Percentiles rank a stretch among this genome's conserved stretches.
Evolutionary conservation across 768 basidiomycete genomes (phyloP).

Genomic region (Kwoniella newhampshirensis): DNA sequence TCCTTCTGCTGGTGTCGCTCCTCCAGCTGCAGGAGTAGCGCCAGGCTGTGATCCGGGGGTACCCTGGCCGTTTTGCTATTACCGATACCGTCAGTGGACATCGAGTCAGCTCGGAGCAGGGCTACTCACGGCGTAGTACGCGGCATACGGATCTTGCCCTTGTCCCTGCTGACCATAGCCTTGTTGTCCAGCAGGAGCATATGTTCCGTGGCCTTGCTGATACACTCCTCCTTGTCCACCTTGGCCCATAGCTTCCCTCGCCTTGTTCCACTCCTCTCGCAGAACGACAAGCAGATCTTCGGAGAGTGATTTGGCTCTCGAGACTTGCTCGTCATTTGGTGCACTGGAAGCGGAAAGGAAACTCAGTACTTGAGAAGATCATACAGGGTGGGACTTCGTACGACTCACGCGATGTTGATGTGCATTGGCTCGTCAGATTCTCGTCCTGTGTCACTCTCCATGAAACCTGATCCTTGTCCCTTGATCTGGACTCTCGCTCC

Average conservation of each 20-base stretch:
- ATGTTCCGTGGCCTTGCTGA: constrained; percentile 37
- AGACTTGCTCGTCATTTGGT: constrained; percentile 82
- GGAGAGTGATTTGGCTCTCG: constrained; percentile 79
- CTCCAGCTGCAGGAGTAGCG: constrained; percentile 29
- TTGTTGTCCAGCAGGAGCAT: constrained; percentile 18
- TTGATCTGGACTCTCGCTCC: constrained; percentile 96
- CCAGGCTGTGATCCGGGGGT: constrained; percentile 20
- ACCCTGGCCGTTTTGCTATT: constrained; percentile 31
- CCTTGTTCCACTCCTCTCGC: constrained; percentile 79
- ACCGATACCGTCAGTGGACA: neutral
- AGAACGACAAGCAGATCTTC: constrained; percentile 91
- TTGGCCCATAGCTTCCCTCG: constrained; percentile 54
- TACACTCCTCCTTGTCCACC: constrained; percentile 40
- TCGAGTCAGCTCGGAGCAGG: neutral
- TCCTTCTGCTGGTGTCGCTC: constrained; percentile 34
- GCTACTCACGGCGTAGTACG: constrained; percentile 40
- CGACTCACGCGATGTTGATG: constrained; percentile 80
- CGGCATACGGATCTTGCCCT: constrained; percentile 41
- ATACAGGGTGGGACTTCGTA: no score
- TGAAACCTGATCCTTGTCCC: constrained; percentile 88
- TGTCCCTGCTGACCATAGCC: constrained; percentile 9
- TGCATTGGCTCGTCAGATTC: constrained; percentile 89
- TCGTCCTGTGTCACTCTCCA: constrained; percentile 83
- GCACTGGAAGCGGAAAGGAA: no score
- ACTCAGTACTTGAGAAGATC: no score